A percentile compares a stretch with the other conserved stretches of the same genome.
These are phyloP conservation scores for Didymella sp. DNA, from an alignment of 2,329 filamentous ascomycete genomes.

Conservation along the genomic window DNA sequence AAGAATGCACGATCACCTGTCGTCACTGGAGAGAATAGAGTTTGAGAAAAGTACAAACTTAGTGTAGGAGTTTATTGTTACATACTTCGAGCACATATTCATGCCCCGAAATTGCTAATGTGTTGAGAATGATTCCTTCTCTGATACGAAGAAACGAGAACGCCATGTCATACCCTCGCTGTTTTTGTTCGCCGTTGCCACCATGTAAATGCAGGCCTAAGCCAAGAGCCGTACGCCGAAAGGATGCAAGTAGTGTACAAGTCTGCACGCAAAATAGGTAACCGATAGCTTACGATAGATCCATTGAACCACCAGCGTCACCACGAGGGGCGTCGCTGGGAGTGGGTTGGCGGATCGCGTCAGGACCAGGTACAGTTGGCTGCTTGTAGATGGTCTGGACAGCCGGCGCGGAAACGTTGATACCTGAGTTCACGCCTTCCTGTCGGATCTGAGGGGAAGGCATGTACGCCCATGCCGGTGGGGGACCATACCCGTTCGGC, in stretches of 20 bases:
- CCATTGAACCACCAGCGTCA: conserved; percentile 29
- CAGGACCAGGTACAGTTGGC: background rate
- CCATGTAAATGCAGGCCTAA: conserved; percentile 20
- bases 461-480: conserved; percentile 31
- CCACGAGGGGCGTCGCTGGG: background rate
- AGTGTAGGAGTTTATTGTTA: no score
- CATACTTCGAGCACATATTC: background rate
- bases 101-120: background rate
- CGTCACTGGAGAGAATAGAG: background rate
- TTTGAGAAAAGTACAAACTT: background rate
- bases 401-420: conserved; percentile 30
- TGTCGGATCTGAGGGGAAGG: conserved; percentile 30
- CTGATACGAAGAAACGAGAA: background rate
- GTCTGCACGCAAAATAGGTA: background rate
- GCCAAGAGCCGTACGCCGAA: conserved; percentile 14
- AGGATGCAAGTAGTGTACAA: conserved; percentile 19
- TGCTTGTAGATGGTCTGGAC: conserved; percentile 26
- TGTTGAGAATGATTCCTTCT: background rate
- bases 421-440: conserved; percentile 25
- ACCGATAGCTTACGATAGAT: conserved; percentile 19
- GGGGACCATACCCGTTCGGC: conserved; percentile 22
- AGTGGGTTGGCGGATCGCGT: background rate
- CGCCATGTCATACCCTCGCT: conserved; percentile 12
- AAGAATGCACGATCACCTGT: background rate
- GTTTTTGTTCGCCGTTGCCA: conserved; percentile 13